Conservation (phyloP, 306 rosid species). For the Rosa chinensis region DNA sequence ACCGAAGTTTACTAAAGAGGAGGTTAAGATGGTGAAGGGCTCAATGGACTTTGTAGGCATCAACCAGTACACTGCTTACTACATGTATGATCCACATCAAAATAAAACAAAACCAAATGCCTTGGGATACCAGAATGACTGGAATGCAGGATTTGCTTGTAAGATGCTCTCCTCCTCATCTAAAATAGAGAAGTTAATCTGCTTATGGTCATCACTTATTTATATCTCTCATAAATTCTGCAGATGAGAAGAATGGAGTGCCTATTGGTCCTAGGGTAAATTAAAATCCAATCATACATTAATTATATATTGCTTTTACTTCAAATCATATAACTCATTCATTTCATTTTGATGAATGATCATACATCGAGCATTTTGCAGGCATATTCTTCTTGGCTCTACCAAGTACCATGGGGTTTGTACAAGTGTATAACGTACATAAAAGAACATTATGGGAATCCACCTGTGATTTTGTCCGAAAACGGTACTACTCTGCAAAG, state of each 20-base stretch:
- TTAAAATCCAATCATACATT: not conserved
- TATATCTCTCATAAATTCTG: slow-evolving; percentile 25
- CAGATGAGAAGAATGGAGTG: slow-evolving; percentile 76
- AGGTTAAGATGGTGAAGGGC: slow-evolving; percentile 79
- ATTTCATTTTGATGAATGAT: not conserved
- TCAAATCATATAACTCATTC: not conserved
- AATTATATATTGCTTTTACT: not conserved
- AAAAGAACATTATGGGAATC: slow-evolving; percentile 77
- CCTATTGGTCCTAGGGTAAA: slow-evolving; percentile 78
- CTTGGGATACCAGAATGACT: slow-evolving; percentile 73
- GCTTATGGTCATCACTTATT: not conserved
- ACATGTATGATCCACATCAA: slow-evolving; percentile 58
- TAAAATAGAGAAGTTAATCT: not conserved
- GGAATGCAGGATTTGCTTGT: slow-evolving; percentile 91
- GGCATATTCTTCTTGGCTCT: slow-evolving; percentile 88
- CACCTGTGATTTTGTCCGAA: slow-evolving; percentile 74
- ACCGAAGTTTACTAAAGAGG: slow-evolving; percentile 77
- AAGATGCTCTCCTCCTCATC: slow-evolving; percentile 30
- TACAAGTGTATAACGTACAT: slow-evolving; percentile 75
- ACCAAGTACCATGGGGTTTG: slow-evolving; percentile 94
- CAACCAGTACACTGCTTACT: slow-evolving; percentile 80
- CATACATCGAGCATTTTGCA: slow-evolving; percentile 26
- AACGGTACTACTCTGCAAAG: slow-evolving; percentile 48
- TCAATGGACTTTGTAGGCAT: slow-evolving; percentile 79
- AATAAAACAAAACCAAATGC: slow-evolving; percentile 45